A percentile compares a stretch with the other conserved stretches of the same genome.
Conservation (phyloP, 495 filamentous ascomycete species). For the Viridothelium virens region DNA sequence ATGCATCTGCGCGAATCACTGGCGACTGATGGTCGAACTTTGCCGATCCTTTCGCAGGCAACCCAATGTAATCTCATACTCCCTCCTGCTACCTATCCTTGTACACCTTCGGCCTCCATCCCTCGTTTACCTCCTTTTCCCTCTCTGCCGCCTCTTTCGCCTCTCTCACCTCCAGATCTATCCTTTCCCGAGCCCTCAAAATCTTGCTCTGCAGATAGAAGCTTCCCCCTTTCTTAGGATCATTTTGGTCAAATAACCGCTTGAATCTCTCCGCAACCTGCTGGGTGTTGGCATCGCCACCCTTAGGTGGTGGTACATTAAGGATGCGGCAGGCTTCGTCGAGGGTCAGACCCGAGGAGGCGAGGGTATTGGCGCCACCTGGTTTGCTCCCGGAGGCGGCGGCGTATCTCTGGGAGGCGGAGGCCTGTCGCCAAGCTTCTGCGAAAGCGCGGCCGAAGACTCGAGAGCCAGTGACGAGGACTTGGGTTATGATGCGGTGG, state of each 20-base stretch:
- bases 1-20: background rate
- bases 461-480: constrained; percentile 79
- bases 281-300: constrained; percentile 67
- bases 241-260: constrained; percentile 85
- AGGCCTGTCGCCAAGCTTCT: constrained; percentile 53
- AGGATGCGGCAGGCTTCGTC: constrained; percentile 97
- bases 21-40: background rate
- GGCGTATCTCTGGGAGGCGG: constrained; percentile 74
- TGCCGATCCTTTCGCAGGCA: background rate
- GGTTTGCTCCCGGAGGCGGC: constrained; percentile 50
- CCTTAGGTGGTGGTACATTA: constrained; percentile 82
- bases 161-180: constrained; percentile 70
- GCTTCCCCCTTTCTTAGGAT: constrained; percentile 89
- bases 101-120: constrained; percentile 91
- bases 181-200: constrained; percentile 76
- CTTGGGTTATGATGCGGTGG: constrained; percentile 88
- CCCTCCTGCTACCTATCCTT: constrained; percentile 57
- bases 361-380: constrained; percentile 44
- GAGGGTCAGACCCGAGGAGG: constrained; percentile 69
- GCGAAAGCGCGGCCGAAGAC: constrained; percentile 88
- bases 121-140: constrained; percentile 67
- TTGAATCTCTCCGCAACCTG: constrained; percentile 81
- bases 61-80: background rate
- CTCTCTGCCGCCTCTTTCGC: constrained; percentile 43
- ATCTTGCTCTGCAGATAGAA: constrained; percentile 99